These are phyloP conservation scores for Fusarium cicatricum DNA, from an alignment of 2,329 filamentous ascomycete genomes.

Conservation along the genomic window DNA sequence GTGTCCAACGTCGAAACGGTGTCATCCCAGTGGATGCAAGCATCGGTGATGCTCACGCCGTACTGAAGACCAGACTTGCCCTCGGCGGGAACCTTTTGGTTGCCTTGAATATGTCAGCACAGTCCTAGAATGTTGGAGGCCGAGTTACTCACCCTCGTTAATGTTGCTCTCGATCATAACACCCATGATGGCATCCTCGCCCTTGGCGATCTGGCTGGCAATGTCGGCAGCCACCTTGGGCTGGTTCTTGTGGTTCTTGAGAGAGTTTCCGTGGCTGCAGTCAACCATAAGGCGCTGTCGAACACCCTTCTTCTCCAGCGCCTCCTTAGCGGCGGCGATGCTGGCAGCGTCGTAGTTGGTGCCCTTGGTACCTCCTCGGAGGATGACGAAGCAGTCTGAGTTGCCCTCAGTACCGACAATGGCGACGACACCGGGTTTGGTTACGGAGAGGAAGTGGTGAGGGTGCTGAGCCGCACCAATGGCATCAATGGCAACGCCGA, in stretches of 20 bases:
- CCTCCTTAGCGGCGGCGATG: slow-evolving; percentile 83
- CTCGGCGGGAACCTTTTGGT: slow-evolving; percentile 89
- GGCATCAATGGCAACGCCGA: slow-evolving; percentile 92
- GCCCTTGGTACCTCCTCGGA: slow-evolving; percentile 89
- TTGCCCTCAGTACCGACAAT: slow-evolving; percentile 96
- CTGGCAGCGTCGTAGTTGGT: slow-evolving; percentile 92
- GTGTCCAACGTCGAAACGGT: slow-evolving; percentile 80
- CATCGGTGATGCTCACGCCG: slow-evolving; percentile 96
- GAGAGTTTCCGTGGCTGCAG: slow-evolving; percentile 95
- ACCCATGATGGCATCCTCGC: slow-evolving; percentile 90
- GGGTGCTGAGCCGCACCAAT: slow-evolving; percentile 92
- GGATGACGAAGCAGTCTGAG: slow-evolving; percentile 95
- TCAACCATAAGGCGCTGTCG: slow-evolving; percentile 91
- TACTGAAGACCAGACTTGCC: slow-evolving; percentile 87
- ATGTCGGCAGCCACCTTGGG: slow-evolving; percentile 87
- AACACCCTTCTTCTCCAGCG: slow-evolving; percentile 77
- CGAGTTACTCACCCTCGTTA: slow-evolving; percentile 75
- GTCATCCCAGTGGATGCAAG: slow-evolving; percentile 94
- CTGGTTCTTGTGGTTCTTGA: slow-evolving; percentile 97
- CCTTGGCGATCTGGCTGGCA: slow-evolving; percentile 83
- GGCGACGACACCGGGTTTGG: slow-evolving; percentile 93
- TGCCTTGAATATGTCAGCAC: slow-evolving; percentile 58
- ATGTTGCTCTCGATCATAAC: slow-evolving; percentile 99
- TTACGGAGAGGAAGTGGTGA: slow-evolving; percentile 97
- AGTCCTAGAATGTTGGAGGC: neutral